Percentiles rank a stretch among this genome's conserved stretches.
Evolutionary conservation across 1,139 yeast species (phyloP).

Genomic region (Yarrowia galli): DNA sequence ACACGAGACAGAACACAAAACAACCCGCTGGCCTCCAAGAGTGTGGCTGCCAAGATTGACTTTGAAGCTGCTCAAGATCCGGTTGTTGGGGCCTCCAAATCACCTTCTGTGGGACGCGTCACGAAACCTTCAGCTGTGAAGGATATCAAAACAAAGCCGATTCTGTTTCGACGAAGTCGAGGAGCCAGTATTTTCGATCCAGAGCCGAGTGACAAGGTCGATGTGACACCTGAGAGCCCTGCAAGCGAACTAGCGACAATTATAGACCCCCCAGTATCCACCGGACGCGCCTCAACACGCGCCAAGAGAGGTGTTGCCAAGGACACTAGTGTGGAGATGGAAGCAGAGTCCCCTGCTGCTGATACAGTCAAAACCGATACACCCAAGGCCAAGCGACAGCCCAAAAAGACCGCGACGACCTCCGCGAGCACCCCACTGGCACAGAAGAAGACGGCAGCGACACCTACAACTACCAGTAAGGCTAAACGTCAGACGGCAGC

Average conservation of each 20-base stretch:
- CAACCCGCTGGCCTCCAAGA: background rate
- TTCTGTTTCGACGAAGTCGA: constrained; percentile 1
- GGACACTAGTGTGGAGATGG: background rate
- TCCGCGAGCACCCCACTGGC: background rate
- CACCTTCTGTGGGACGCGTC: constrained; percentile 12
- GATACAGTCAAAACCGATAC: too few relatives aligned
- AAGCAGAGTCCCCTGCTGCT: background rate
- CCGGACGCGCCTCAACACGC: constrained; percentile 1
- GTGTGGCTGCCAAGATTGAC: background rate
- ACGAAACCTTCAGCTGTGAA: background rate
- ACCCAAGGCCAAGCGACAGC: background rate
- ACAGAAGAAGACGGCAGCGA: background rate
- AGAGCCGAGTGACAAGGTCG: background rate
- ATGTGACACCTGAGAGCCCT: background rate
- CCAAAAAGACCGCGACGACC: background rate
- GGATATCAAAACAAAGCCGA: background rate
- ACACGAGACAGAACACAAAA: background rate
- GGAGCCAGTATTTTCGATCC: constrained; percentile 20
- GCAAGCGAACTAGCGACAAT: background rate
- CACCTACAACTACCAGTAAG: too few relatives aligned
- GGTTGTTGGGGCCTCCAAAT: background rate
- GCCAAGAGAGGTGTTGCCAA: background rate
- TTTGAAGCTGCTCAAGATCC: background rate
- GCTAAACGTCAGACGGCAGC: background rate
- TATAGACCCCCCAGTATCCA: background rate